Evolutionary conservation across 257 asterid genomes (phyloP).

Genomic region (Solanum ossicruentum): DNA sequence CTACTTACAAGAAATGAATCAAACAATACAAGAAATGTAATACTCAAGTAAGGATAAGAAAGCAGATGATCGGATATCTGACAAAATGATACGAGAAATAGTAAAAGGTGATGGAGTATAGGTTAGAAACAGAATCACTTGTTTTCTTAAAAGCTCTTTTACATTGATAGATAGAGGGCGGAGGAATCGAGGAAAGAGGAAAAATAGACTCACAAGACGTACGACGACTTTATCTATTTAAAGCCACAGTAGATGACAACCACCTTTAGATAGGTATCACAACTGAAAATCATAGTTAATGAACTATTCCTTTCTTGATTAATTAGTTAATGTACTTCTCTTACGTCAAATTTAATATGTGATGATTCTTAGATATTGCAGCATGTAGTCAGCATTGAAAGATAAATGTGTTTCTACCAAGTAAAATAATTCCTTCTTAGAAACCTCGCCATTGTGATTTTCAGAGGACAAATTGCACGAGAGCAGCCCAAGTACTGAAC

Average conservation of each 20-base stretch:
- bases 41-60: background rate
- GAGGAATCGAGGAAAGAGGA: background rate
- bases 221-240: background rate
- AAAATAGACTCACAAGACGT: background rate
- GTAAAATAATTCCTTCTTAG: background rate
- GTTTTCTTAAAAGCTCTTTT: background rate
- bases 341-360: background rate
- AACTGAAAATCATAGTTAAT: background rate
- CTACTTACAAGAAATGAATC: background rate
- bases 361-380: background rate
- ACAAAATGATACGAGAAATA: background rate
- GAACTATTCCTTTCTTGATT: background rate
- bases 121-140: background rate
- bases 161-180: background rate
- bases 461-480: background rate
- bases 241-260: background rate
- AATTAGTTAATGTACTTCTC: background rate
- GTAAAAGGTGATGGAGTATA: no score
- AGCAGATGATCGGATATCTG: background rate
- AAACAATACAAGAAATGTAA: background rate
- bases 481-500: background rate
- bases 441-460: background rate
- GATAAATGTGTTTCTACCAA: background rate
- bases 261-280: background rate
- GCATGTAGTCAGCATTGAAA: background rate